Base-by-base conservation (phyloP, 768 basidiomycete genomes). In the Nidularia pulvinata region DNA sequence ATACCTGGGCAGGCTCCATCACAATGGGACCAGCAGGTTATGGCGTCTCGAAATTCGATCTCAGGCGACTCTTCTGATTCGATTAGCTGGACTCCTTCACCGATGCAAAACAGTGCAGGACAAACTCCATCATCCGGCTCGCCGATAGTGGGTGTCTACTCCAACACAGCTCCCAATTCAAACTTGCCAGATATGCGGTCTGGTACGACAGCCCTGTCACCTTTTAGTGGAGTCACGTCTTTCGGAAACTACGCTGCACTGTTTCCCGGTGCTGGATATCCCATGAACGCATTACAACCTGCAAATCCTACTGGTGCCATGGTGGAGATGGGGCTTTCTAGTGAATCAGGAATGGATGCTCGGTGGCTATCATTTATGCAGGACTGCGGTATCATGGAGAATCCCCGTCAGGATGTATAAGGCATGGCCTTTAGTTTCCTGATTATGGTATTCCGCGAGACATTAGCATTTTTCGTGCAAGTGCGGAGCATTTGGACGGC, bases 321-420 rank as follows among this genome's bases (percentile, higher is more conserved):
- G 55, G 65, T 78, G 5, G 78, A 79, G 53, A 61, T 80, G 50
- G 79, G 78, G 16, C 56, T 80, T 37, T 70, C 75, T 48, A 72
- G 70, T 34, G 76, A 78, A 54, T 73, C 73, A 42, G 71, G 71
- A 25, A 74, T 78, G 66, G 77, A 81, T 56, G 72, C 75, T 4
- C 73, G 72, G 6, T 81, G 80, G 80, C 53, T 79, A 39, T 71
- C 75, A 7, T 80, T 80, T 56, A 78, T 80, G 66, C 70, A 70
- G 35, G 76, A 80, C 58, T 78, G 74, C 61, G 80, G 80, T 6
- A 78, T 81, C 48, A 73, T 77, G 69, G 75, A 74, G 44, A 59
- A 54, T 32, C 59, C 58, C 4, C 52, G 50, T 47, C 13, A 32
- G 46, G 46, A 19, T 14, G 11, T 14, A 47, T 13, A 11, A 32